Conservation (phyloP, 2,329 filamentous ascomycete genomes). For the Pleoardoris graminearum region DNA sequence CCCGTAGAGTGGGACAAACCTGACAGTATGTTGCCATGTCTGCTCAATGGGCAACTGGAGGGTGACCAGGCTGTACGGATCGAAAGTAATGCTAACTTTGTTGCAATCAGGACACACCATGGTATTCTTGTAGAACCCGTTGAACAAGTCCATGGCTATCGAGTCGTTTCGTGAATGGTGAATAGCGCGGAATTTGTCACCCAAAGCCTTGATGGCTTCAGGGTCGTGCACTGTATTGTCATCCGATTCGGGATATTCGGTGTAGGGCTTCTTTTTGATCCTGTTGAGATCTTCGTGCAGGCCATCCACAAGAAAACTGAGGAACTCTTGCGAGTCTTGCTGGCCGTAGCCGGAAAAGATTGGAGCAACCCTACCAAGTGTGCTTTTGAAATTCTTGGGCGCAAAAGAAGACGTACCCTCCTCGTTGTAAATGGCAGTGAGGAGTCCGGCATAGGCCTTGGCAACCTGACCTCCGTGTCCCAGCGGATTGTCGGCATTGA, state of each 20-base stretch:
- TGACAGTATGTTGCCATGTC: conserved; percentile 74
- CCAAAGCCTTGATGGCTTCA: conserved; percentile 79
- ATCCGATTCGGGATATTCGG: conserved; percentile 95
- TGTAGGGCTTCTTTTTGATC: conserved; percentile 93
- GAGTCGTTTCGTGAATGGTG: conserved; percentile 93
- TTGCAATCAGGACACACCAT: conserved; percentile 87
- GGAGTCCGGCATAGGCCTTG: conserved; percentile 74
- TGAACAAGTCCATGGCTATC: conserved; percentile 92
- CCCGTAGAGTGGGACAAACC: conserved; percentile 76
- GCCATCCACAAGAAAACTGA: conserved; percentile 91
- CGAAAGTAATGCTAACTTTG: conserved; percentile 98
- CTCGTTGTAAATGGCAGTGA: conserved; percentile 78
- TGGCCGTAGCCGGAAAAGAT: conserved; percentile 94
- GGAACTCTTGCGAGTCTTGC: conserved; percentile 95
- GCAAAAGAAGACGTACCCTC: conserved; percentile 68
- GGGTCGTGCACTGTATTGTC: conserved; percentile 91
- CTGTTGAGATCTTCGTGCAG: conserved; percentile 94
- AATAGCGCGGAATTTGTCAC: conserved; percentile 86
- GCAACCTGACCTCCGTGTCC: conserved; percentile 86
- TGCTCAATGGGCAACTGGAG: conserved; percentile 87
- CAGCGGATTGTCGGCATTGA: conserved; percentile 84
- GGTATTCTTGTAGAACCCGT: conserved; percentile 97
- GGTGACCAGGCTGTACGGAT: conserved; percentile 94
- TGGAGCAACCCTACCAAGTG: conserved; percentile 77
- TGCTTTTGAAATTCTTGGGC: conserved; percentile 79